A percentile compares a stretch with the other conserved stretches of the same genome.
Conservation (phyloP, 176 grass and related monocot species). For the Bothriochloa decipiens region DNA sequence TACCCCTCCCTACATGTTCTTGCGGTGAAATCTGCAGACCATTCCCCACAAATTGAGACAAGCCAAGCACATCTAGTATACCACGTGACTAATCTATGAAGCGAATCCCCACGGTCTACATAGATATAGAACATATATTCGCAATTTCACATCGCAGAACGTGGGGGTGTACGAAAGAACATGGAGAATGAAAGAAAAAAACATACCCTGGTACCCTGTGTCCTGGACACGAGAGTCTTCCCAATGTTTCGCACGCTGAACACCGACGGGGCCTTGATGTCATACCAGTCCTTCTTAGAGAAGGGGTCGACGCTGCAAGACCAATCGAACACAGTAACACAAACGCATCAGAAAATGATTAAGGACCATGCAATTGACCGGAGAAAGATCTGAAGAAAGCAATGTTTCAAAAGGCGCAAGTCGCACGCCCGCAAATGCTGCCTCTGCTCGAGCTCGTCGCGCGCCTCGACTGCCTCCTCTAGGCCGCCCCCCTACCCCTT, state of each 20-base stretch:
- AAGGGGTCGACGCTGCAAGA: conserved; percentile 96
- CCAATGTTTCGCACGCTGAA: conserved; percentile 72
- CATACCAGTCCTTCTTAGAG: conserved; percentile 91
- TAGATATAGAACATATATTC: neutral
- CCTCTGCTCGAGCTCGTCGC: no score
- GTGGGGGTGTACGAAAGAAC: neutral
- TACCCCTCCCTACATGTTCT: no score
- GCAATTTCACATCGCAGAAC: neutral
- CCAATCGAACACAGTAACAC: no score
- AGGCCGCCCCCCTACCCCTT: no score
- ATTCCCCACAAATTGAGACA: no score
- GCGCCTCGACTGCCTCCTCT: no score
- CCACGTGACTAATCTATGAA: neutral
- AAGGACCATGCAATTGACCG: neutral
- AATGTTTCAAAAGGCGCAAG: no score
- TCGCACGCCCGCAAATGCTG: no score
- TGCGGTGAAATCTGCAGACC: no score
- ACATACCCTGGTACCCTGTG: conserved; percentile 85
- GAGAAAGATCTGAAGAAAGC: neutral
- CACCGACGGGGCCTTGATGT: conserved; percentile 85
- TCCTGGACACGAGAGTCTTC: conserved; percentile 95
- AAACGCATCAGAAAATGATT: neutral
- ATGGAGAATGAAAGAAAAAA: neutral
- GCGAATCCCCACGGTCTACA: neutral
- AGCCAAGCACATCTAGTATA: neutral